phyloP scores from a whole-genome alignment of 345 rosid species.

The Eutrema japonicum region DNA sequence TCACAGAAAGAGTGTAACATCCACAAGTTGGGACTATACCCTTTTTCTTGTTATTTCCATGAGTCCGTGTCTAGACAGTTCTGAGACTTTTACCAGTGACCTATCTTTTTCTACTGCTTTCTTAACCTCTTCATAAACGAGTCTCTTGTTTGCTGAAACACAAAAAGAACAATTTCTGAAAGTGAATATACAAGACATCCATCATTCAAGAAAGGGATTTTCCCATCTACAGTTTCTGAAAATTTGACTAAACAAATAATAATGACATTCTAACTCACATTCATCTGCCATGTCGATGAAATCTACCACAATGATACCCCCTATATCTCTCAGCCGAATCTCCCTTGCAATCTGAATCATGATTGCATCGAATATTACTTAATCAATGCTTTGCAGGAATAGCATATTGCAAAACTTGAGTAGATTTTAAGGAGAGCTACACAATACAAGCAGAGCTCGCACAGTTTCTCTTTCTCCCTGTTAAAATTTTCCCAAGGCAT shows the following conservation, averaged over 20 bases:
- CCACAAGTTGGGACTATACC: conserved; percentile 51
- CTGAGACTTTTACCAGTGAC: conserved; percentile 88
- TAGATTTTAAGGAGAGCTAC: conserved; percentile 25
- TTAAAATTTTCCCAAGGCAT: conserved; percentile 10
- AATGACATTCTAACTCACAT: conserved; percentile 60
- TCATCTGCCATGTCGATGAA: conserved; percentile 96
- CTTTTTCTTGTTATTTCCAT: conserved; percentile 99
- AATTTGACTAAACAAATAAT: neutral
- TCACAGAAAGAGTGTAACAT: conserved; percentile 32
- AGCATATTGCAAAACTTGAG: conserved; percentile 27
- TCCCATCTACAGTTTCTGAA: neutral
- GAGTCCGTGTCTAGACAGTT: conserved; percentile 90
- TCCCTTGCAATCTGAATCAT: conserved; percentile 92
- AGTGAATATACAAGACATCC: neutral
- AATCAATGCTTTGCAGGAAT: conserved; percentile 15
- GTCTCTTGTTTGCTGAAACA: conserved; percentile 84
- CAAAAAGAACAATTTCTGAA: neutral
- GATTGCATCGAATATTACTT: conserved; percentile 13
- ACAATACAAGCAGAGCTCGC: conserved; percentile 8
- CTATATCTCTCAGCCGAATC: conserved; percentile 90
- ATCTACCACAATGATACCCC: conserved; percentile 98
- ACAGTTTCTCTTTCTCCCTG: conserved; percentile 24
- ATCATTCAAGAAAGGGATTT: conserved; percentile 22
- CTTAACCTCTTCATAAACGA: conserved; percentile 91
- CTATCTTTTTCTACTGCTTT: conserved; percentile 91